phyloP scores from a whole-genome alignment of 139 green algal species.

The Chlamydomonas asymmetrica region DNA sequence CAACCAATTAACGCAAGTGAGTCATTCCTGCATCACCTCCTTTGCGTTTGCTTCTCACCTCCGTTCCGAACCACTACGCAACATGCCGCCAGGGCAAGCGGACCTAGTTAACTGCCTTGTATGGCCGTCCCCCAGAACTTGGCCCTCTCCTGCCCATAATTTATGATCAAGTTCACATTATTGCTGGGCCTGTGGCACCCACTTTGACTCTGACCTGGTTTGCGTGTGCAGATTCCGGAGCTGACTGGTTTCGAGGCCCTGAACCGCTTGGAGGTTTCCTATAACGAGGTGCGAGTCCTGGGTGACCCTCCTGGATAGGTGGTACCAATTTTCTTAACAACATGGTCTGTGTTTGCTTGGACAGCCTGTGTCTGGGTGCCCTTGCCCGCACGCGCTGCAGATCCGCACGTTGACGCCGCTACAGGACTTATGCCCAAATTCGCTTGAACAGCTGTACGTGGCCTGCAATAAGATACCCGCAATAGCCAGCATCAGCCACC shows the following conservation, averaged over 20 bases:
- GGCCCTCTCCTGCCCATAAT: too few relatives aligned
- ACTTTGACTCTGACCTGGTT: background rate
- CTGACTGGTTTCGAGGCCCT: slow-evolving; percentile 61
- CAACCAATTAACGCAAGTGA: slow-evolving; percentile 74
- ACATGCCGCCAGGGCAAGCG: background rate
- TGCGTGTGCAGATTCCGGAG: slow-evolving; percentile 63
- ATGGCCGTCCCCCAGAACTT: background rate
- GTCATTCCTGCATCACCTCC: background rate
- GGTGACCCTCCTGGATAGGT: background rate
- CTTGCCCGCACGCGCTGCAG: slow-evolving; percentile 29
- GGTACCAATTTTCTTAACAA: background rate
- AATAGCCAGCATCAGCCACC: slow-evolving; percentile 30
- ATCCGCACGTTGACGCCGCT: slow-evolving; percentile 71
- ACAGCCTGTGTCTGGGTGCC: too few relatives aligned
- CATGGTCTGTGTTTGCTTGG: too few relatives aligned
- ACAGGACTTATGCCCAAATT: slow-evolving; percentile 23
- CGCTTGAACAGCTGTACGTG: slow-evolving; percentile 78
- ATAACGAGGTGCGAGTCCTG: slow-evolving; percentile 69
- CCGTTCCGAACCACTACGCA: background rate
- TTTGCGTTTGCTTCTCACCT: background rate
- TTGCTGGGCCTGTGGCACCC: too few relatives aligned
- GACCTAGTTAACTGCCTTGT: background rate
- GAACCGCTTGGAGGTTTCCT: slow-evolving; percentile 79
- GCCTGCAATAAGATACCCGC: slow-evolving; percentile 84
- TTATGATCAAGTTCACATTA: background rate